phyloP scores from a whole-genome alignment of 768 basidiomycete species.

The Amanita exitialis region DNA sequence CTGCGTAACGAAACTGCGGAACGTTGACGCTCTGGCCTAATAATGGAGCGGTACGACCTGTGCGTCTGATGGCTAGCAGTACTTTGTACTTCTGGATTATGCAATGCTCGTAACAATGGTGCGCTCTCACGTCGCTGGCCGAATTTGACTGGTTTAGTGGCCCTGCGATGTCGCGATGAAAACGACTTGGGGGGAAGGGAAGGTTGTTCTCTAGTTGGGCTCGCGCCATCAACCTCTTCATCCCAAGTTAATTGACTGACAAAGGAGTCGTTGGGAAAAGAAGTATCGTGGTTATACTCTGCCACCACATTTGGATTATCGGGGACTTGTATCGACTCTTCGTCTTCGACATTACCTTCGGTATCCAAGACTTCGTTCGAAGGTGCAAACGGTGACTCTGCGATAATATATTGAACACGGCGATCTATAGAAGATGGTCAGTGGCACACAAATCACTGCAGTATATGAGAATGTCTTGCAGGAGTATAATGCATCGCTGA shows the following conservation, averaged over 20 bases:
- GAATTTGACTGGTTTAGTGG: not conserved
- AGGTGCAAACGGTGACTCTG: constrained; percentile 46
- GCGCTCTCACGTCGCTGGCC: constrained; percentile 18
- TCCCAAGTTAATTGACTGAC: constrained; percentile 22
- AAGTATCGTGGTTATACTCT: constrained; percentile 1
- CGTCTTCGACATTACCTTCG: constrained; percentile 29
- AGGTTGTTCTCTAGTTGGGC: not conserved
- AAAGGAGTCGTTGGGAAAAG: constrained; percentile 16
- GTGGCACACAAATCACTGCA: constrained; percentile 1
- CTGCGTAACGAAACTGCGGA: constrained; percentile 22
- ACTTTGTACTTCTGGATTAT: not conserved
- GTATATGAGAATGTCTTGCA: constrained; percentile 27
- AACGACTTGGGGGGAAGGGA: not conserved
- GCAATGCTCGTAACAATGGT: constrained; percentile 23
- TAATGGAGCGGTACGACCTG: constrained; percentile 9
- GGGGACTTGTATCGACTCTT: constrained; percentile 3
- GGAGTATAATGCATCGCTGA: constrained; percentile 45
- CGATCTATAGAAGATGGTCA: constrained; percentile 35
- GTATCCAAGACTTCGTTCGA: constrained; percentile 31
- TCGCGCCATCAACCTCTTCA: constrained; percentile 16
- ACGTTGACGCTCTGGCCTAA: constrained; percentile 17
- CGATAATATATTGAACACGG: constrained; percentile 56
- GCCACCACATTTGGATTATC: constrained; percentile 10
- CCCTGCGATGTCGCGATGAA: not conserved
- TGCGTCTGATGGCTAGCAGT: constrained; percentile 6